Base-by-base conservation (phyloP, 805 yeast genomes). In the Zygosaccharomyces siamensis region DNA sequence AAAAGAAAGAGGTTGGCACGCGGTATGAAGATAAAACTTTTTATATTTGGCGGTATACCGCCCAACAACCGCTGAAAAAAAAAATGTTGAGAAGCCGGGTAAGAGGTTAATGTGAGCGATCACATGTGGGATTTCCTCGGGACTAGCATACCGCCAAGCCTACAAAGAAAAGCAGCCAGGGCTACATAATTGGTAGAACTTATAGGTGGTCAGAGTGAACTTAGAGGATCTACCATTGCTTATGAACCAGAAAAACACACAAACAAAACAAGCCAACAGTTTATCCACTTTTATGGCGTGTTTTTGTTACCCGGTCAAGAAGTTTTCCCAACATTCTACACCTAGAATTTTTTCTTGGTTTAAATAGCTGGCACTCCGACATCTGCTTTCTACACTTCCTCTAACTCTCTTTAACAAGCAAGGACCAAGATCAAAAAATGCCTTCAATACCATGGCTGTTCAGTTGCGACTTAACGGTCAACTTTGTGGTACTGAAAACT, bases 401-500 rank as follows among this genome's bases (percentile, higher is more conserved):
- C 8, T 18, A 14, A 14, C 18, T 21, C 8, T 32, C 32, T 10
- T 6, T 7, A n/a, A n/a, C 4, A 14, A 33, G 16, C 37, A 16
- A 16, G 23, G 16, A 39, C 48, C 48, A 33, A 39, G 42, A 33
- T 41, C 44, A 41, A 30, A 38, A 44, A 35, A 39, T 36, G 48
- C 48, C 48, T 45, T 45, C 48, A 39, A 39, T 23, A 8, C 42
- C 38, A 33, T 33, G 37, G 31, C 36, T 24, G 36, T 28, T 21
- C 24, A 21, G 14, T 36, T 26, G 41, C 41, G 41, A 36, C 11
- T 21, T 16, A 24, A n/a, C 28, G 30, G 43, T 26, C 45, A 41
- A 30, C 28, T 8, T 5, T 41, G 16, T 33, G 44, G 44, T 38
- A 47, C 31, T 52, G 64, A 66, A 64, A 67, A 67, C 70, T 66